These are phyloP conservation scores for Phytopythium vexans DNA, from an alignment of 352 stramenopile genomes.

Conservation along the genomic window DNA sequence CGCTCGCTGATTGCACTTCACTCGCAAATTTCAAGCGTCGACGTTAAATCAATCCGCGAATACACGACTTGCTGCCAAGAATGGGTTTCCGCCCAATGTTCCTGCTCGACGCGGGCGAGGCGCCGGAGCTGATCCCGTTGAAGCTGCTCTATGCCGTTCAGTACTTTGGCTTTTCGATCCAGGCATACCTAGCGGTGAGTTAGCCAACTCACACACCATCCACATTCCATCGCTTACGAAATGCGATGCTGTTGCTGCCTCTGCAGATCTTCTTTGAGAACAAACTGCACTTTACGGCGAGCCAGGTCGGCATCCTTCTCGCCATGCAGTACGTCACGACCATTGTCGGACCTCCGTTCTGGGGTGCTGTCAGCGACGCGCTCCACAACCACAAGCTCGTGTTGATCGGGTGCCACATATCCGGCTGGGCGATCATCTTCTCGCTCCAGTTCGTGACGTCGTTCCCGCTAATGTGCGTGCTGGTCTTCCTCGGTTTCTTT, in stretches of 20 bases:
- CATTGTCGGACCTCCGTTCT: conserved; percentile 32
- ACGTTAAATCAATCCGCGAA: too few relatives aligned
- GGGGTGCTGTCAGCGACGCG: conserved; percentile 31
- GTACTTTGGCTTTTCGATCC: not conserved
- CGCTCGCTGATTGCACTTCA: too few relatives aligned
- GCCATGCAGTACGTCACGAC: conserved; percentile 25
- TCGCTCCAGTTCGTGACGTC: conserved; percentile 18
- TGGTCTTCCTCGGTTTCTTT: conserved; percentile 31
- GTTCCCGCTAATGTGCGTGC: conserved; percentile 16
- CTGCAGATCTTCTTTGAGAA: conserved; percentile 6
- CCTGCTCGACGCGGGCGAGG: conserved; percentile 4
- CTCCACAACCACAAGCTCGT: conserved; percentile 23
- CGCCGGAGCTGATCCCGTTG: conserved; percentile 4
- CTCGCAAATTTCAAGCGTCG: too few relatives aligned
- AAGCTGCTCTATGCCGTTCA: conserved; percentile 2
- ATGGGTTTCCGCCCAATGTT: conserved; percentile 4
- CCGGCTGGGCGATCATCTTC: conserved; percentile 22
- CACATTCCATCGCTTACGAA: too few relatives aligned
- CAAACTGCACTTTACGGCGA: conserved; percentile 24
- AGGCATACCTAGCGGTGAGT: not conserved
- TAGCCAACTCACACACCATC: too few relatives aligned
- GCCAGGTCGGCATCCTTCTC: conserved; percentile 37
- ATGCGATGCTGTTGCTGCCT: too few relatives aligned
- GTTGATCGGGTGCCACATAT: conserved; percentile 26
- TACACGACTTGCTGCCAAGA: too few relatives aligned